Evolutionary conservation across 2,329 filamentous ascomycete genomes (phyloP), one percentile per base, ranked within the genome.

Genomic region (Rhytidhysteron rufulum): DNA sequence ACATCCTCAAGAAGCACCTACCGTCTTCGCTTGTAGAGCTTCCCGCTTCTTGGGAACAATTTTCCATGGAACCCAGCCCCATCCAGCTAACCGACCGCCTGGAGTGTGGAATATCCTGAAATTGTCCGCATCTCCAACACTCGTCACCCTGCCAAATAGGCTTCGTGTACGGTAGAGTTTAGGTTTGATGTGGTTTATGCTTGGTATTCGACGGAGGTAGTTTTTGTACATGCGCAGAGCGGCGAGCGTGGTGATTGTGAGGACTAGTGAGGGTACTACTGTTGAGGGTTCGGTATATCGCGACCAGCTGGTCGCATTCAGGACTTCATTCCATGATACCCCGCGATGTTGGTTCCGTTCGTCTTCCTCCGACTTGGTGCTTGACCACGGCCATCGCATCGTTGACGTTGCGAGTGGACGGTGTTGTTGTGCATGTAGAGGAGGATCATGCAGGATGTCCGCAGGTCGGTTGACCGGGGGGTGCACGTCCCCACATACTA

Each of bases 81-180:
- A 98, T 39, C 93, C 93, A 9, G 85, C 77, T 37, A 90, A 66
- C 50, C 82, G 77, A 9, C 93, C 93, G n/a, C 91, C 91, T 0
- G 93, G 93, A 0, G 89, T 97, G 65, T 98, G 93, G 63, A 85
- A 98, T 34, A 98, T 65, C 53, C 93, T 85, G 64, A 98, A 96
- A 61, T 91, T 91, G 66, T 98, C 93, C 4, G 89, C 94, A 74
- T 98, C 93, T 31, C 94, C 93, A 18, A 98, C 93, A 53, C 86
- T 89, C 10, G 91, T 96, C 31, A 97, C 93, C 46, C 78, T 79
- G 11, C 93, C 93, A 53, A 91, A 85, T 31, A 98, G 60, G 51
- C 80, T 90, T 53, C 86, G 78, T 45, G 74, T 82, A 33, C 86
- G 80, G 60, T 91, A 91, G 59, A 83, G 85, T 9, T 74, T 71